These are phyloP conservation scores for Fagopyrum homotropicum DNA, from an alignment of 148 eudicot genomes.

Conservation along the genomic window DNA sequence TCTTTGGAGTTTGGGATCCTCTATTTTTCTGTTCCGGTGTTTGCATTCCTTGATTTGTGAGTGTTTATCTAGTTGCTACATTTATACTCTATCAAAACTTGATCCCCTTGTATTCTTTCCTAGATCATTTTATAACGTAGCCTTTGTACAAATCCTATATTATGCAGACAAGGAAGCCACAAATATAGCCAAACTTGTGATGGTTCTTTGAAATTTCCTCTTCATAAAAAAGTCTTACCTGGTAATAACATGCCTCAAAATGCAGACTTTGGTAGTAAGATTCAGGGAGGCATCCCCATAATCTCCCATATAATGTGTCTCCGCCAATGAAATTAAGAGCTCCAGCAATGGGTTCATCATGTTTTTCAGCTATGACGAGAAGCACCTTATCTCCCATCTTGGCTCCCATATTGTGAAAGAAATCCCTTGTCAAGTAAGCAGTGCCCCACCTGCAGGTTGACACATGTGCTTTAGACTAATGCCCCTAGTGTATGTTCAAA, in stretches of 20 bases:
- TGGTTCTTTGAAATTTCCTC: background rate
- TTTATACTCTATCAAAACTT: too few species aligned
- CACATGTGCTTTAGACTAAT: conserved; percentile 5
- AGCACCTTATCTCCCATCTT: conserved; percentile 92
- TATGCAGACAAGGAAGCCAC: background rate
- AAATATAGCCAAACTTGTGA: background rate
- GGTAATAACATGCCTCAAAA: conserved; percentile 98
- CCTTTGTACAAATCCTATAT: background rate
- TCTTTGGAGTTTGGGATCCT: too few species aligned
- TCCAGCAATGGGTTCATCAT: conserved; percentile 73
- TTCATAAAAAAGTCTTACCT: conserved; percentile 32
- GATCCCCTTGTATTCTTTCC: too few species aligned
- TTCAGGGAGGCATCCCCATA: conserved; percentile 86
- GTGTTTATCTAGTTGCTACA: too few species aligned
- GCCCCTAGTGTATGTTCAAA: background rate
- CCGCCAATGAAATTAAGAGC: conserved; percentile 97
- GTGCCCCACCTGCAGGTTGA: conserved; percentile 77
- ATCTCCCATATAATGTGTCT: conserved; percentile 77
- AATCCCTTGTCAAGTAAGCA: conserved; percentile 90
- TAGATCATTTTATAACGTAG: too few species aligned
- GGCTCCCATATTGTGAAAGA: conserved; percentile 86
- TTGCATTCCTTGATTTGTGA: too few species aligned
- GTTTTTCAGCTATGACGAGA: conserved; percentile 80
- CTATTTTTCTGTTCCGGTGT: too few species aligned
- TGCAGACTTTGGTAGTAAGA: conserved; percentile 85